These are phyloP conservation scores for Yamadazyma olivae DNA, from an alignment of 805 yeast species.

Conservation along the genomic window DNA sequence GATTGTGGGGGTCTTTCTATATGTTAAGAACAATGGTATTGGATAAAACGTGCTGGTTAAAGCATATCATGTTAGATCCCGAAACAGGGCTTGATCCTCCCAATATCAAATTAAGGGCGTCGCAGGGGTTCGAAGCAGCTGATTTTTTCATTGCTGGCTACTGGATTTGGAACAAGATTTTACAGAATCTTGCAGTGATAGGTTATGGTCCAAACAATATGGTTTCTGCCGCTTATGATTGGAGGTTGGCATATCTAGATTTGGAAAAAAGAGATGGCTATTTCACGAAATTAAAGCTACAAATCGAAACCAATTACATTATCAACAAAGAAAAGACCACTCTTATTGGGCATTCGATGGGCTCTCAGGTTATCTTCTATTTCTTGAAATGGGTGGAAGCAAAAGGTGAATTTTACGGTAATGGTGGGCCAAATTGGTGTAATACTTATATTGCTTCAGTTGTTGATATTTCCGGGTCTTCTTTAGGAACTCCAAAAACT, in stretches of 20 bases:
- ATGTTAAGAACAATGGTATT: slow-evolving; percentile 91
- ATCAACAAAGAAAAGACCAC: slow-evolving; percentile 64
- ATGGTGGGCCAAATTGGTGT: slow-evolving; percentile 91
- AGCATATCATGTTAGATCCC: slow-evolving; percentile 84
- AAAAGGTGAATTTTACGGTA: slow-evolving; percentile 71
- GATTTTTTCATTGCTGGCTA: slow-evolving; percentile 96
- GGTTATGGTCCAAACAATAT: slow-evolving; percentile 92
- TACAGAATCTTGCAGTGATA: slow-evolving; percentile 91
- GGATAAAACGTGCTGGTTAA: slow-evolving; percentile 91
- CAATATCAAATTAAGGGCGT: slow-evolving; percentile 75
- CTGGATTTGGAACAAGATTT: slow-evolving; percentile 97
- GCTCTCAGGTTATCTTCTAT: slow-evolving; percentile 83
- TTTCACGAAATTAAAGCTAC: slow-evolving; percentile 70
- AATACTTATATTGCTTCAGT: slow-evolving; percentile 77
- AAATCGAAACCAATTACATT: slow-evolving; percentile 59
- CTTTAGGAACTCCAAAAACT: slow-evolving; percentile 92
- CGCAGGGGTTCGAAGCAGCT: slow-evolving; percentile 95
- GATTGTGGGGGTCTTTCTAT: slow-evolving; percentile 96
- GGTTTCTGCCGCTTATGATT: slow-evolving; percentile 91
- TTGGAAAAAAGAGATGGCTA: slow-evolving; percentile 84
- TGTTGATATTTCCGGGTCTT: slow-evolving; percentile 87
- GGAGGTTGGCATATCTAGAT: slow-evolving; percentile 91
- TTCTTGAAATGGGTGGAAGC: slow-evolving; percentile 98
- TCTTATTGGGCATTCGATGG: slow-evolving; percentile 95
- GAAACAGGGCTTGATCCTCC: slow-evolving; percentile 93